Base-by-base conservation (phyloP, 805 yeast genomes). In the Starmerella vitae region DNA sequence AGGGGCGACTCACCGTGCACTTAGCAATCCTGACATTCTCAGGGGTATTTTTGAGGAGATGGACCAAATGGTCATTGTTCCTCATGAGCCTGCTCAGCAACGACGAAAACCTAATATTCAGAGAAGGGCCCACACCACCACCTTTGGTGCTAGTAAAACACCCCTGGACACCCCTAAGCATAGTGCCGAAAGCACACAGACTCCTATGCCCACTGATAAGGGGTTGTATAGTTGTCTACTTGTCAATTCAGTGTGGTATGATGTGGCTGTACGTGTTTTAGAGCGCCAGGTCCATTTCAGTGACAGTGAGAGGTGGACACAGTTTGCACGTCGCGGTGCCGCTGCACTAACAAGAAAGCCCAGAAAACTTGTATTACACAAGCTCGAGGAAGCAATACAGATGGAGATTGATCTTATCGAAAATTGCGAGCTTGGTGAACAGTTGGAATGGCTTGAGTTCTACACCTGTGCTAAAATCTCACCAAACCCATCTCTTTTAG, bases 21-120 rank as follows among this genome's bases (percentile, higher is more conserved):
- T 84, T 51, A 64, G 66, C 36, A 74, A 78, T 26, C 94, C 94
- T 0, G 95, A 84, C 56, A 76, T 84, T 37, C 63, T 84, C 13
- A 58, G 65, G 44, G 64, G 66, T 39, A 79, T 84, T 10, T 58
- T 82, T 18, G 60, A 63, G 20, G 72, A 64, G 53, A 77, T 78
- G n/a, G 84, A 78, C 41, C 57, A 61, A 20, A 71, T 67, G 43
- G 63, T 68, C 1, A 54, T 58, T 7, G 62, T 75, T n/a, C 88
- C 88, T 2, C 69, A 65, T 33, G 88, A 81, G 51, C 55, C 58
- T 13, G 55, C 72, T 0, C 78, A 81, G 34, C 53, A 66, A 1
- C 64, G 88, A 49, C 67, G 93, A 49, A 71, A 70, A 44, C 93
- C 93, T 6, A n/a, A n/a, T n/a, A n/a, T n/a, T n/a, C n/a, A n/a